Conservation (phyloP, 345 rosid genomes). For the Noccaea bulbosa region DNA sequence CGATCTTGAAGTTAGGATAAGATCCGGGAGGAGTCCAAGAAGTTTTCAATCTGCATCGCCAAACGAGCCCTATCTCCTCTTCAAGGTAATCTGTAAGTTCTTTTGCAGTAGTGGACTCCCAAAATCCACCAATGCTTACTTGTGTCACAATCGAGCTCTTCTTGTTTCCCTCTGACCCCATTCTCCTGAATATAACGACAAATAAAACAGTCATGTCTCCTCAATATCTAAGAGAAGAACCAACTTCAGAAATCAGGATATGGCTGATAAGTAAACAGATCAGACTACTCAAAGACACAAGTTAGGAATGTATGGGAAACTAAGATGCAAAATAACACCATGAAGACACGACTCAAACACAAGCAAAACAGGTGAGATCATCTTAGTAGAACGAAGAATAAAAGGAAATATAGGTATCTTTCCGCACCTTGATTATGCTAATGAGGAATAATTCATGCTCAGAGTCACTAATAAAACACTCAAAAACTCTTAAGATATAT, state of each 20-base stretch:
- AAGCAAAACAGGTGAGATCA: constrained; percentile 17
- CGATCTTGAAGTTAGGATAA: constrained; percentile 63
- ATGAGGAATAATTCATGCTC: not conserved
- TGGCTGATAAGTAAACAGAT: not conserved
- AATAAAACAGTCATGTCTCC: constrained; percentile 6
- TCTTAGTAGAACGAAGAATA: not conserved
- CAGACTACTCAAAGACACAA: constrained; percentile 6
- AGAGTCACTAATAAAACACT: constrained; percentile 4
- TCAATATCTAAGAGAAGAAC: not conserved
- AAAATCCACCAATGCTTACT: constrained; percentile 81
- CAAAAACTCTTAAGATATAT: not conserved
- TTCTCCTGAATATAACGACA: constrained; percentile 6
- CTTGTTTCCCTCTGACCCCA: constrained; percentile 49
- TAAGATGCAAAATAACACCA: not conserved
- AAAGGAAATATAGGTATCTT: not conserved
- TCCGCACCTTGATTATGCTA: constrained; percentile 1
- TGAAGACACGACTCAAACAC: constrained; percentile 1
- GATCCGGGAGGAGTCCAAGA: constrained; percentile 91
- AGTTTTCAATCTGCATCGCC: constrained; percentile 81
- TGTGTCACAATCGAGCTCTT: constrained; percentile 67
- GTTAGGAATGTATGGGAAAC: not conserved
- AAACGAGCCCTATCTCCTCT: constrained; percentile 58
- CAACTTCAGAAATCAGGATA: not conserved
- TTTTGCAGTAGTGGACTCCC: constrained; percentile 54
- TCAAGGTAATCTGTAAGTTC: constrained; percentile 67